Percentiles rank a stretch among this genome's conserved stretches.
These are phyloP conservation scores for Boletus subcaerulescens DNA, from an alignment of 768 basidiomycete genomes.

Conservation along the genomic window DNA sequence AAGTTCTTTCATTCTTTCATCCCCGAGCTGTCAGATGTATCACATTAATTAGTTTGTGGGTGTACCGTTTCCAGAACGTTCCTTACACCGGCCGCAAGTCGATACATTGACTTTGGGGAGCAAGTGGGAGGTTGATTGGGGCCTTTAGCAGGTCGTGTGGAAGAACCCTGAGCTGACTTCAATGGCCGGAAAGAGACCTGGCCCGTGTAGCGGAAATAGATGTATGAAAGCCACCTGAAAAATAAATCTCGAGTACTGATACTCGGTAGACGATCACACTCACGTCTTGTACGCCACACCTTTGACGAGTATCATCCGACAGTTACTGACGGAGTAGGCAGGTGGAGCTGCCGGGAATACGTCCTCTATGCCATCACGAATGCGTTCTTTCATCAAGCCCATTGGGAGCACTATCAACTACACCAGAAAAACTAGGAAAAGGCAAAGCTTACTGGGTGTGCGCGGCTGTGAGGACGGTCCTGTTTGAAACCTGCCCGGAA, in stretches of 20 bases:
- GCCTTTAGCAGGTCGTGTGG: background rate
- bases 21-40: slow-evolving; percentile 16
- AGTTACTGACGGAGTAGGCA: slow-evolving; percentile 20
- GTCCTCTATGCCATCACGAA: background rate
- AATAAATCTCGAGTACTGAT: background rate
- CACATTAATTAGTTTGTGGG: background rate
- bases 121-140: slow-evolving; percentile 12
- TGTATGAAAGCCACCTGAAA: slow-evolving; percentile 25
- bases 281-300: slow-evolving; percentile 30
- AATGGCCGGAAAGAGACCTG: slow-evolving; percentile 24
- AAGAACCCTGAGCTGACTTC: slow-evolving; percentile 15
- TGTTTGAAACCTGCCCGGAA: background rate
- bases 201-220: slow-evolving; percentile 32
- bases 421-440: background rate
- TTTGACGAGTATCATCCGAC: slow-evolving; percentile 28
- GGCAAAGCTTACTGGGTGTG: slow-evolving; percentile 5
- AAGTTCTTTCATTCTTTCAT: slow-evolving; percentile 25
- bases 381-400: background rate
- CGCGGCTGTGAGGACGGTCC: slow-evolving; percentile 2
- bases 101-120: slow-evolving; percentile 40
- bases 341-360: slow-evolving; percentile 9
- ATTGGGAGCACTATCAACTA: background rate
- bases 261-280: background rate
- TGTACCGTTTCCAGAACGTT: background rate
- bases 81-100: slow-evolving; percentile 29